Evolutionary conservation across 2,329 filamentous ascomycete genomes (phyloP).

Genomic region (Fusarium sp.): DNA sequence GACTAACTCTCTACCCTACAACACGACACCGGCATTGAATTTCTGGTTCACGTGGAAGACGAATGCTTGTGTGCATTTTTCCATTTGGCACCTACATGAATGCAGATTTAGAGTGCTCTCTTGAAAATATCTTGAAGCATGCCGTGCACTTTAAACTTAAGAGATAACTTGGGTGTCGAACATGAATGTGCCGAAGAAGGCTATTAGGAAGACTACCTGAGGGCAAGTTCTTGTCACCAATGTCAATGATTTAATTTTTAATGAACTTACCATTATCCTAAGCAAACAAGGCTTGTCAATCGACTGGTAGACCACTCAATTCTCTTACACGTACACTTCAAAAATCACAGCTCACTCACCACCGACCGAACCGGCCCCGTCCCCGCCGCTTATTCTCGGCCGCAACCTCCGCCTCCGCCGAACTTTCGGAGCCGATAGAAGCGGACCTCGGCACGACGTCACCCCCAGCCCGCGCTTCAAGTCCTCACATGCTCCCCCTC

Average conservation of each 20-base stretch:
- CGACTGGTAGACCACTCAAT: too few relatives aligned
- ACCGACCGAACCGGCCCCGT: not conserved
- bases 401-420: slow-evolving; percentile 9
- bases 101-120: fast-evolving
- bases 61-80: not conserved
- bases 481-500: slow-evolving; percentile 29
- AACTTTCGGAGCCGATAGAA: slow-evolving; percentile 33
- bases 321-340: not conserved
- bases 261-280: not conserved
- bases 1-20: not conserved
- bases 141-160: not conserved
- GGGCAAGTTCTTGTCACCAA: not conserved
- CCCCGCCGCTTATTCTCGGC: not conserved
- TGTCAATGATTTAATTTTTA: not conserved
- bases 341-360: not conserved
- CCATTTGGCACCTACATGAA: not conserved
- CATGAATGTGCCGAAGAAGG: not conserved
- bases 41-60: not conserved
- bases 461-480: slow-evolving; percentile 20
- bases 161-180: not conserved
- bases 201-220: not conserved
- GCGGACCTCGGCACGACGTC: slow-evolving; percentile 43
- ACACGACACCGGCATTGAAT: not conserved
- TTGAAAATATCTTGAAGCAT: not conserved
- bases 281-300: too few relatives aligned